Evolutionary conservation across 371 early-diverging fungal species (phyloP).

Genomic region (Basidiobolus meristosporus): DNA sequence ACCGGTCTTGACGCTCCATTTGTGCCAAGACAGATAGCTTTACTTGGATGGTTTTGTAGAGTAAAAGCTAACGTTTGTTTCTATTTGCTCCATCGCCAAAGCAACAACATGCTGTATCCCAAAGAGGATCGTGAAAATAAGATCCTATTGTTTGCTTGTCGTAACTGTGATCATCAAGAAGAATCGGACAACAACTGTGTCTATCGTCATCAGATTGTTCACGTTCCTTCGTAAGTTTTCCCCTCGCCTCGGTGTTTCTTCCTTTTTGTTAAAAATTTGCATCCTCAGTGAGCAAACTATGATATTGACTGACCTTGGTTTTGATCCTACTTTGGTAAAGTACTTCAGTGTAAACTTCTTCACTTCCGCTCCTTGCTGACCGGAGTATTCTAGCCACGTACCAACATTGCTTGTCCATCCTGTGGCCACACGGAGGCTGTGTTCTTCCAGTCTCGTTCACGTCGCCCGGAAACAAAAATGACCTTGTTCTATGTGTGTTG

Average conservation of each 20-base stretch:
- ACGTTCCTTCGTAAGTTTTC: slow-evolving; percentile 49
- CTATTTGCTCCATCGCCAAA: slow-evolving; percentile 4
- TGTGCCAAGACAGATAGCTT: too few relatives aligned
- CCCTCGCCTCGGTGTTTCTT: neutral
- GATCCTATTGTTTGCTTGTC: slow-evolving; percentile 72
- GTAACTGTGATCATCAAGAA: slow-evolving; percentile 84
- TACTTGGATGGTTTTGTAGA: too few relatives aligned
- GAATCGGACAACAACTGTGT: slow-evolving; percentile 65
- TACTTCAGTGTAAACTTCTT: neutral
- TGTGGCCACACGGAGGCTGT: slow-evolving; percentile 68
- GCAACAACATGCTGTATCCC: slow-evolving; percentile 94
- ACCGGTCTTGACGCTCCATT: too few relatives aligned
- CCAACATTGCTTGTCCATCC: slow-evolving; percentile 37
- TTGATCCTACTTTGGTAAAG: slow-evolving; percentile 42
- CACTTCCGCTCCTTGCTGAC: neutral
- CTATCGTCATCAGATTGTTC: slow-evolving; percentile 67
- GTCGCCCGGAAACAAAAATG: slow-evolving; percentile 72
- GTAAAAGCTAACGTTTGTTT: neutral
- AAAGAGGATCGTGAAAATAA: slow-evolving; percentile 60
- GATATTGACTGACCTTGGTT: slow-evolving; percentile 52
- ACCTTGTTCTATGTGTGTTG: slow-evolving; percentile 83
- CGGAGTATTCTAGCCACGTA: slow-evolving; percentile 27
- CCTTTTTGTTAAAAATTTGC: neutral
- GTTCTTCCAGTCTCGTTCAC: slow-evolving; percentile 79
- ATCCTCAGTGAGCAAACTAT: slow-evolving; percentile 46